A percentile compares a stretch with the other conserved stretches of the same genome.
phyloP scores from a whole-genome alignment of 1,139 yeast genomes.

The Blastobotrys illinoisensis region DNA sequence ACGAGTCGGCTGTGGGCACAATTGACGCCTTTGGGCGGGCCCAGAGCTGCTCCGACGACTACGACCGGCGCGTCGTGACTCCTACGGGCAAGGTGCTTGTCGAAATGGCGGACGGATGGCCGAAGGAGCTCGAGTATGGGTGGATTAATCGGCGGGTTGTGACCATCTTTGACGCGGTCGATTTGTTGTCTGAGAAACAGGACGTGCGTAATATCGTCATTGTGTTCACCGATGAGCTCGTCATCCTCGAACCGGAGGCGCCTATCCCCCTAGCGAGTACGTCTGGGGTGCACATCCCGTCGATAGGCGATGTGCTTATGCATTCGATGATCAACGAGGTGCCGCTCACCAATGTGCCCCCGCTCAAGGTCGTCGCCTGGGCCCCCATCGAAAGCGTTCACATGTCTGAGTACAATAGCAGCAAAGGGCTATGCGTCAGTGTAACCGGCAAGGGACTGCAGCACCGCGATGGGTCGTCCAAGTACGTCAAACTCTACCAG shows the following conservation, averaged over 20 bases:
- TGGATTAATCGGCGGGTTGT: slow-evolving; percentile 85
- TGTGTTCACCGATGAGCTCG: slow-evolving; percentile 71
- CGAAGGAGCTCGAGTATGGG: slow-evolving; percentile 76
- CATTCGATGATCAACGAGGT: slow-evolving; percentile 84
- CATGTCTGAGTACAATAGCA: slow-evolving; percentile 26
- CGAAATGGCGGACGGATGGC: slow-evolving; percentile 84
- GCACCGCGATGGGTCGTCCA: slow-evolving; percentile 8
- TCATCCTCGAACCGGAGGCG: slow-evolving; percentile 47
- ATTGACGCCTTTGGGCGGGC: slow-evolving; percentile 74
- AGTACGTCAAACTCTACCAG: slow-evolving; percentile 26
- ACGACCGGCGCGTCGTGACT: slow-evolving; percentile 67
- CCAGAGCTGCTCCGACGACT: slow-evolving; percentile 37
- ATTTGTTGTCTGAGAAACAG: slow-evolving; percentile 32
- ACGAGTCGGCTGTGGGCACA: slow-evolving; percentile 52
- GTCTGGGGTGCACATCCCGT: slow-evolving; percentile 46
- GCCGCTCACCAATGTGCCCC: slow-evolving; percentile 67
- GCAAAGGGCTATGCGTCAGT: slow-evolving; percentile 17
- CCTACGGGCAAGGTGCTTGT: slow-evolving; percentile 87
- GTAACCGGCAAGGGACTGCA: slow-evolving; percentile 1
- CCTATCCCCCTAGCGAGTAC: slow-evolving; percentile 28
- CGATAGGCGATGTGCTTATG: slow-evolving; percentile 76
- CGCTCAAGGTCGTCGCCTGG: slow-evolving; percentile 65
- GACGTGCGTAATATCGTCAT: slow-evolving; percentile 45
- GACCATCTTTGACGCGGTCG: slow-evolving; percentile 63
- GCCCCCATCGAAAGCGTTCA: slow-evolving; percentile 49